Base-by-base conservation (phyloP, 139 green algal species). In the Protoeuglena noctilucae region DNA sequence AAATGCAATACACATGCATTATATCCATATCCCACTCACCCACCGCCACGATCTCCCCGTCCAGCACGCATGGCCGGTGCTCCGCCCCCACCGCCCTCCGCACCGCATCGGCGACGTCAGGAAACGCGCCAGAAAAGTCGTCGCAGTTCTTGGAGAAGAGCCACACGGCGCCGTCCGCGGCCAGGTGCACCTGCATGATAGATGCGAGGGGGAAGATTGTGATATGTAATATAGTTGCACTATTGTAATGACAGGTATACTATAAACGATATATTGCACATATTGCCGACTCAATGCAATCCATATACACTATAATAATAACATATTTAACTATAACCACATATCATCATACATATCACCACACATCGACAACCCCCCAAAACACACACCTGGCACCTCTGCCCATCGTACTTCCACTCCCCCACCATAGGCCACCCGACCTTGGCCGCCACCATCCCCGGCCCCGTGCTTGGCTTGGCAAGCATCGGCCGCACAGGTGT, bases 401-500 rank as follows among this genome's bases (percentile, higher is more conserved):
- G 56, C 0, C 87, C 87, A 48, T 96, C 87, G 60, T 94, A 95
- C 71, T 94, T 94, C 67, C 73, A 83, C 68, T 94, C 82, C 3
- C 73, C 72, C 16, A 72, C 34, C 1, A 68, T 22, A 28, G 4
- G 24, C 6, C 22, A 3, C 22, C 5, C 23, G 22, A 4, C 23
- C 48, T 5, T 16, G 22, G 48, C 23, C 24, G 5, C 43, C 56
- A 62, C 16, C 6, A 25, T 17, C 43, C 24, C 56, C 27, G 28
- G 21, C 23, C 4, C 18, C 21, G 43, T 48, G 52, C 53, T 3
- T 6, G n/a, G 76, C 28, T 73, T 75, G n/a, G 87, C 85, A 25
- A 95, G 74, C 86, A 95, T 95, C 5, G 86, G 86, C 68, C 93
- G 90, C 22, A 93, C 56, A 16, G 86, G 86, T 54, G 93, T 68